These are phyloP conservation scores for Pichia paraexigua DNA, from an alignment of 805 yeast genomes.

Conservation along the genomic window DNA sequence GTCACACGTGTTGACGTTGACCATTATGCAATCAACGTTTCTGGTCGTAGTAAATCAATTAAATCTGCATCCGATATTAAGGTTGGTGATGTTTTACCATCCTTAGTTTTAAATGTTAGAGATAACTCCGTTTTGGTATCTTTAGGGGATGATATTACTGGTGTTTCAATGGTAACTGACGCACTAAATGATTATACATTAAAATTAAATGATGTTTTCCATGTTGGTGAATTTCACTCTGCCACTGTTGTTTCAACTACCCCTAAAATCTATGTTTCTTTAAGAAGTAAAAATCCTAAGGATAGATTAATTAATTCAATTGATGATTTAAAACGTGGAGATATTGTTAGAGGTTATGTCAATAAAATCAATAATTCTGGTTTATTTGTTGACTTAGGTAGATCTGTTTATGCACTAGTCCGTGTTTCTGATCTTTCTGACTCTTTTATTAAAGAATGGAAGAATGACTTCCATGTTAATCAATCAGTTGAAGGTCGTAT, in stretches of 20 bases:
- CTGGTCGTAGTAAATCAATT: constrained; percentile 39
- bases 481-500: constrained; percentile 74
- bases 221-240: constrained; percentile 44
- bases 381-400: constrained; percentile 68
- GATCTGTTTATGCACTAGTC: constrained; percentile 67
- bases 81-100: constrained; percentile 52
- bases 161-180: constrained; percentile 66
- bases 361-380: constrained; percentile 69
- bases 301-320: constrained; percentile 43
- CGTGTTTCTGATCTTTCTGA: constrained; percentile 79
- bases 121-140: constrained; percentile 60
- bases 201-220: constrained; percentile 41
- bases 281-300: constrained; percentile 45
- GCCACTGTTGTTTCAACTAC: constrained; percentile 49
- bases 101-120: constrained; percentile 49
- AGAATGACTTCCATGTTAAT: constrained; percentile 58
- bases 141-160: constrained; percentile 54
- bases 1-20: constrained; percentile 48
- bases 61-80: constrained; percentile 40
- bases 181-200: constrained; percentile 62
- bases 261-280: constrained; percentile 53
- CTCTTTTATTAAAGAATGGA: constrained; percentile 80
- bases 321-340: constrained; percentile 57
- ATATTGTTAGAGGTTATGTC: constrained; percentile 73
- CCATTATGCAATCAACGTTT: constrained; percentile 30